These are phyloP conservation scores for Evansstolkia leycettana DNA, from an alignment of 495 filamentous ascomycete genomes.

Conservation along the genomic window DNA sequence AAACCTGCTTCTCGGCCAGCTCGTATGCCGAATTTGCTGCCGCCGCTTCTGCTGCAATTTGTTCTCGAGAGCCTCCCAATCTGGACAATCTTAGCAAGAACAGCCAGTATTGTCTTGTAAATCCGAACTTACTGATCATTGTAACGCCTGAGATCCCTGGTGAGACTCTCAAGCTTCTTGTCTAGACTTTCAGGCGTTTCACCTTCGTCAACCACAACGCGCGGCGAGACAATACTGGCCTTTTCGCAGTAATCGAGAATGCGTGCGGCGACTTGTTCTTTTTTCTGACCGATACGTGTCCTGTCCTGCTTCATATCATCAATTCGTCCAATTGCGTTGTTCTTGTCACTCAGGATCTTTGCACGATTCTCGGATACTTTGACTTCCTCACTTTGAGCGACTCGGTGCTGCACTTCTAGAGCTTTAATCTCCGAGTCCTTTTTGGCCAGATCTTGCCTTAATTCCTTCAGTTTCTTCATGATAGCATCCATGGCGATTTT, in stretches of 20 bases:
- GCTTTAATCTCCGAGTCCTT: constrained; percentile 28
- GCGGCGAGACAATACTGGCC: constrained; percentile 43
- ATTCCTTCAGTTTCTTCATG: constrained; percentile 26
- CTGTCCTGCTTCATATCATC: constrained; percentile 37
- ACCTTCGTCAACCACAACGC: constrained; percentile 56
- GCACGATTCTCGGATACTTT: constrained; percentile 37
- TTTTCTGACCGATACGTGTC: constrained; percentile 29
- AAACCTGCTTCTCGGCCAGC: constrained; percentile 31
- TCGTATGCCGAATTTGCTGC: constrained; percentile 29
- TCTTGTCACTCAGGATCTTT: constrained; percentile 51
- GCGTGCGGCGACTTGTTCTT: constrained; percentile 26
- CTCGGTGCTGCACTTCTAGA: constrained; percentile 31
- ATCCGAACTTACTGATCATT: constrained; percentile 32
- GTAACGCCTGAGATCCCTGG: constrained; percentile 38
- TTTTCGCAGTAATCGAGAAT: constrained; percentile 44
- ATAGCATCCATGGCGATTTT: constrained; percentile 36
- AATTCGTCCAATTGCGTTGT: constrained; percentile 42
- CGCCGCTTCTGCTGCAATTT: constrained; percentile 43
- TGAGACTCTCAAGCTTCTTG: constrained; percentile 47
- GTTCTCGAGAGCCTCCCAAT: constrained; percentile 53
- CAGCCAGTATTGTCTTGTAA: not conserved
- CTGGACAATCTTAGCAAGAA: constrained; percentile 21
- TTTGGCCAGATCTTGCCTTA: constrained; percentile 26
- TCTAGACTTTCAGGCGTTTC: constrained; percentile 53
- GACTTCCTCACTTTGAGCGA: constrained; percentile 46